A percentile compares a stretch with the other conserved stretches of the same genome.
Evolutionary conservation across 176 grass and related monocot genomes (phyloP).

Genomic region (Oryza glaberrima): DNA sequence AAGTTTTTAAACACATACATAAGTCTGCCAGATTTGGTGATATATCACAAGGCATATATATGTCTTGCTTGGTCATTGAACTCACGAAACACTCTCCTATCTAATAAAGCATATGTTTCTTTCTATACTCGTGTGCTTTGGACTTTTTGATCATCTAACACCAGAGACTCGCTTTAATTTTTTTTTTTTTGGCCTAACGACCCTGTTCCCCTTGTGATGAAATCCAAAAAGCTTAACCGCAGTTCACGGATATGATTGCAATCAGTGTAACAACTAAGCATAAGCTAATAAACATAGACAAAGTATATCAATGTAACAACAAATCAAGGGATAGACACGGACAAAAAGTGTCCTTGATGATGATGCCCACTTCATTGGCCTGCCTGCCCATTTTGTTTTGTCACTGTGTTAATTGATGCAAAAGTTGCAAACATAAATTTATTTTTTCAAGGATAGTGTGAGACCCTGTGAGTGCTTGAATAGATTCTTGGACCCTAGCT

Average conservation of each 20-base stretch:
- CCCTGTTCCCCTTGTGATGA: constrained; percentile 6
- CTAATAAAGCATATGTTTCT: not conserved
- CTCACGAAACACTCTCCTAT: not conserved
- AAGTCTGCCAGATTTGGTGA: constrained; percentile 36
- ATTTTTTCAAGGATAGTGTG: not conserved
- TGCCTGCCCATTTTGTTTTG: constrained; percentile 21
- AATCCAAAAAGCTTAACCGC: not conserved
- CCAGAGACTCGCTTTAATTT: not conserved
- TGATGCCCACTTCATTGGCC: constrained; percentile 31
- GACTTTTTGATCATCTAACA: constrained; percentile 30
- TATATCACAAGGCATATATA: not conserved
- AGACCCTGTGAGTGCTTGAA: not conserved
- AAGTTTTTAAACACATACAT: not conserved
- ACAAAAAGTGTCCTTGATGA: constrained; percentile 32
- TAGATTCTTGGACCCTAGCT: constrained; percentile 18
- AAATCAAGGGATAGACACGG: not conserved
- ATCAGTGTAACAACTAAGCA: constrained; percentile 20
- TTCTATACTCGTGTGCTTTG: not conserved
- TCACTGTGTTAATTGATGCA: constrained; percentile 18
- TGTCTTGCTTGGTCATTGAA: constrained; percentile 18
- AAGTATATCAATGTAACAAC: not conserved
- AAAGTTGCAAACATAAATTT: not conserved
- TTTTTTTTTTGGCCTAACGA: constrained; percentile 18
- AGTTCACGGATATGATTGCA: constrained; percentile 39
- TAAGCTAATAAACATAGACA: constrained; percentile 28